Evolutionary conservation across 1,139 yeast genomes (phyloP), one percentile per base, ranked within the genome.

Genomic region (Nakaseomyces delphensis): DNA sequence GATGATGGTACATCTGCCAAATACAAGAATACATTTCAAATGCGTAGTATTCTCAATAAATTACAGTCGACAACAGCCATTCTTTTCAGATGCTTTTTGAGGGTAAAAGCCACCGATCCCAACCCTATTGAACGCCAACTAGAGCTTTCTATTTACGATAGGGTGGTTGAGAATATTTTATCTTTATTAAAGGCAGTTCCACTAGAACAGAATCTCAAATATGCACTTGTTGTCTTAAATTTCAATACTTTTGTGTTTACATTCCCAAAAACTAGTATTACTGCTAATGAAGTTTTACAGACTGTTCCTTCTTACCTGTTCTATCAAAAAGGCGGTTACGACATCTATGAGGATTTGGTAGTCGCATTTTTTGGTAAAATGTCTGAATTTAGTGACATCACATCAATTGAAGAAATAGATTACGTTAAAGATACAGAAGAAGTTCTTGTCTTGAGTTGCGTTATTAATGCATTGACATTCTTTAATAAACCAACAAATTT

Each of bases 21-120:
- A 47, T 77, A 68, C 61, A 82, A 81, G 51, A 83, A 82, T 51
- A 63, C 81, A 0, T 60, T 75, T 1, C 78, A 79, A 49, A 56
- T 79, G 16, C 69, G 86, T 43, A 68, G 68, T 45, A 65, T 78
- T 35, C 61, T 69, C 38, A 69, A 72, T 44, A 69, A 74, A 38
- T 60, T 77, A 24, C 81, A 75, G 47, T 70, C 75, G 4, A 70
- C 74, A 51, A 61, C 74, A 2, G 62, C 66, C 1, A 53, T 60
- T 24, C 45, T 66, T 1, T 62, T 63, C 40, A 60, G 66, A 46
- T 53, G 59, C 21, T 48, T 60, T 9, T 42, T 60, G 36, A 52
- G 62, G 38, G 38, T 60, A 32, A 51, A 59, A 2, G 56, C 56
- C 31, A 53, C 58, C 4, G 51, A 53, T 28, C 52, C 50, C 24